phyloP scores from a whole-genome alignment of 257 asterid genomes.

The Vinca minor region DNA sequence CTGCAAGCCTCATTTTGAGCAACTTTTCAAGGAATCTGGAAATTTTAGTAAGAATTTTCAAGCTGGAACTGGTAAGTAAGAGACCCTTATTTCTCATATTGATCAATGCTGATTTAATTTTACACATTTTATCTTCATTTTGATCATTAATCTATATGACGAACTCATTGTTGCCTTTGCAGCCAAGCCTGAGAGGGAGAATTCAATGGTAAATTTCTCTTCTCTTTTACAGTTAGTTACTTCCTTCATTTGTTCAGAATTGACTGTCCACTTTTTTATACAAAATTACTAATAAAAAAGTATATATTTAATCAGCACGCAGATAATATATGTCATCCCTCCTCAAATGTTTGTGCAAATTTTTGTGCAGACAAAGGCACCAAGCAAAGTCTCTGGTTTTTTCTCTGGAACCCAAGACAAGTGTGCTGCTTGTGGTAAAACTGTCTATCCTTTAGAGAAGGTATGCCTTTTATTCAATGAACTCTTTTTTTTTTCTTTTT shows the following conservation, averaged over 20 bases:
- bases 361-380: slow-evolving; percentile 43
- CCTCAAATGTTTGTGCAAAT: not conserved
- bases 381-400: slow-evolving; percentile 61
- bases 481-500: too few species aligned
- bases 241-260: too few species aligned
- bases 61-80: slow-evolving; percentile 35
- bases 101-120: not conserved
- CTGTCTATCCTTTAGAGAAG: slow-evolving; percentile 86
- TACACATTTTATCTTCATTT: not conserved
- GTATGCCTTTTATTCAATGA: slow-evolving; percentile 25
- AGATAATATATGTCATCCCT: not conserved
- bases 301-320: too few species aligned
- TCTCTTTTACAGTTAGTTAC: too few species aligned
- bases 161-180: not conserved
- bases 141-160: not conserved
- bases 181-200: slow-evolving; percentile 33
- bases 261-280: not conserved
- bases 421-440: slow-evolving; percentile 65
- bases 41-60: slow-evolving; percentile 48
- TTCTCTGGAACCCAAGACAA: slow-evolving; percentile 89
- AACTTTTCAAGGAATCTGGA: slow-evolving; percentile 48
- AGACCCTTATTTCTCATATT: not conserved
- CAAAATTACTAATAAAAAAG: too few species aligned
- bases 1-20: slow-evolving; percentile 53
- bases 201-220: slow-evolving; percentile 25